Conservation (phyloP, 345 rosid species). For the Eucalyptus virginea region DNA sequence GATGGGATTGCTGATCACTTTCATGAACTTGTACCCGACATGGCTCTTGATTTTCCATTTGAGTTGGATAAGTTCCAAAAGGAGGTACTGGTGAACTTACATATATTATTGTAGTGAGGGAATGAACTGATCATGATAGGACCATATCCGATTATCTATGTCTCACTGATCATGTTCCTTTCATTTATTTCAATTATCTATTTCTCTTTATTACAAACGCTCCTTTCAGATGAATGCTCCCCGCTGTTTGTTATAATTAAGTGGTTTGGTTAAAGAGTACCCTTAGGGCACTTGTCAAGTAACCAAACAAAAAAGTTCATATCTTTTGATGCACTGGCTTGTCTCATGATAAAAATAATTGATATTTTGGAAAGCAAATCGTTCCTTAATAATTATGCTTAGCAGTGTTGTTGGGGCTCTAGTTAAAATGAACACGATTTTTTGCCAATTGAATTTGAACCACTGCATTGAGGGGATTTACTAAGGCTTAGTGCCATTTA, state of each 20-base stretch:
- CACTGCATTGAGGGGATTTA: background rate
- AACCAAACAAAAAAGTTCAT: background rate
- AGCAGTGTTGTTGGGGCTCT: background rate
- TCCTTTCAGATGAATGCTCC: background rate
- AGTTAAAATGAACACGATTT: background rate
- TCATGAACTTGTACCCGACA: conserved; percentile 79
- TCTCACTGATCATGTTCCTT: background rate
- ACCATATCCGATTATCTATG: background rate
- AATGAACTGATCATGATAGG: background rate
- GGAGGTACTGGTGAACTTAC: conserved; percentile 35
- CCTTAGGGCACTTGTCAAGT: background rate
- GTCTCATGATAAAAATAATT: background rate
- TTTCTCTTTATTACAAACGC: background rate
- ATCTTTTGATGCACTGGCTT: background rate
- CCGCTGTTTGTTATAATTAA: background rate
- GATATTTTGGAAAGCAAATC: background rate
- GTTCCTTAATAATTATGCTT: background rate
- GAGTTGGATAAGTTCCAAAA: conserved; percentile 88
- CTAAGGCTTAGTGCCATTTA: background rate
- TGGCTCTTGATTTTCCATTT: conserved; percentile 87
- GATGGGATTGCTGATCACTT: conserved; percentile 70
- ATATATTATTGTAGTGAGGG: background rate
- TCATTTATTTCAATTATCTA: background rate
- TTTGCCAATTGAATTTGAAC: background rate
- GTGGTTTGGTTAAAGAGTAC: background rate